Evolutionary conservation across 2,329 filamentous ascomycete species (phyloP), one percentile per base, ranked within the genome.

Genomic region (Apiospora marii): DNA sequence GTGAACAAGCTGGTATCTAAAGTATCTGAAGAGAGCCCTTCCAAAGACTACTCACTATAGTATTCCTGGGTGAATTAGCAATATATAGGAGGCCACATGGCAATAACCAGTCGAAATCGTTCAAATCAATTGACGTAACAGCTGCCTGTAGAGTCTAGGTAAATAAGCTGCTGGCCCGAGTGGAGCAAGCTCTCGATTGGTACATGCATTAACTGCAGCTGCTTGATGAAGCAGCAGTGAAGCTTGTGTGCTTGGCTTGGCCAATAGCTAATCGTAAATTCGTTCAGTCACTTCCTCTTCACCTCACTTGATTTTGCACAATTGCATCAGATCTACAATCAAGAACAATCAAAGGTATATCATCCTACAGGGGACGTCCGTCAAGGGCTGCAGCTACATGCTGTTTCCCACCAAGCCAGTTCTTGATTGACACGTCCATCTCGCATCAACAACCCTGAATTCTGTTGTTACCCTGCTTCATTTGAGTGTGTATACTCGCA

Each of bases 351-450:
- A 19, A 16, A 30, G 13, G 27, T 30, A 30, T 30, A 30, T 30
- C 3, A 30, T 30, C 3, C 4, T 19, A 46, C 16, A 27, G 51
- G 51, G 51, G 12, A 30, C 24, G 5, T 30, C 51, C 51, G 13
- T 58, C 51, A 27, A 58, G 24, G 51, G 51, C 51, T 58, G 51
- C 51, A 58, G 51, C 51, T 30, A 58, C 53, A 8, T 34, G 53
- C 53, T 58, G 27, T 58, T 58, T 34, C 27, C 51, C 12, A 58
- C 16, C 14, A 30, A 58, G 34, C 27, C 53, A 16, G 14, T 5
- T 27, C 53, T 34, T 34, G 53, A 58, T 58, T 58, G 27, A 19
- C 16, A 34, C 34, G 6, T n/a, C 8, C 30, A n/a, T 64, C 58
- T 64, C 58, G 37, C 58, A 37, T 41, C 58, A 12, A 19, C 19